phyloP scores from a whole-genome alignment of 2,329 filamentous ascomycete genomes.

The Dactylella cylindrospora region DNA sequence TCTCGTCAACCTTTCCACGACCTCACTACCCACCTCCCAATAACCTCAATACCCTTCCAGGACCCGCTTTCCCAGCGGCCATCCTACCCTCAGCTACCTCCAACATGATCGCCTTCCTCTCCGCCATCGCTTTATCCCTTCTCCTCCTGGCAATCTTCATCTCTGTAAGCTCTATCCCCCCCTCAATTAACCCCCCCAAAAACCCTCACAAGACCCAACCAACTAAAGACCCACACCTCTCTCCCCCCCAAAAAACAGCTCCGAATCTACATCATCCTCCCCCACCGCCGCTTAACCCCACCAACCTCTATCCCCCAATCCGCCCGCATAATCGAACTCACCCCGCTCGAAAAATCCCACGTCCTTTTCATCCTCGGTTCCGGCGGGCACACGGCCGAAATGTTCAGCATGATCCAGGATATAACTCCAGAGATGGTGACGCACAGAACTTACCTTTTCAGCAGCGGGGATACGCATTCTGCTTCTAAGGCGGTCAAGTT shows the following conservation, averaged over 20 bases:
- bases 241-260: conserved; percentile 3
- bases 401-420: conserved; percentile 77
- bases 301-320: conserved; percentile 30
- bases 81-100: background rate
- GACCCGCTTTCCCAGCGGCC: conserved; percentile 5
- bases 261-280: conserved; percentile 32
- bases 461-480: conserved; percentile 73
- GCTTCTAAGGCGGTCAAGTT: conserved; percentile 65
- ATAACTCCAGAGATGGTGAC: conserved; percentile 56
- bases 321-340: conserved; percentile 37
- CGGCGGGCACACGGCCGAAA: conserved; percentile 92
- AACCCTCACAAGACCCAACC: background rate
- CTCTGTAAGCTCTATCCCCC: conserved; percentile 13
- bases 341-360: conserved; percentile 53
- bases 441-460: conserved; percentile 79
- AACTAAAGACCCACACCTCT: conserved; percentile 2
- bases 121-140: conserved; percentile 10
- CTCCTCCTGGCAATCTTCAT: conserved; percentile 17
- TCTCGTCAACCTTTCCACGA: too few species aligned
- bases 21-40: too few species aligned
- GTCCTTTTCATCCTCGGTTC: conserved; percentile 83
- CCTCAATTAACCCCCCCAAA: background rate
- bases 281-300: conserved; percentile 5
- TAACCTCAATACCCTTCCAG: background rate
- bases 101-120: conserved; percentile 19